Conservation (phyloP, 352 stramenopile species). For the Phytophthora podocarpi region DNA sequence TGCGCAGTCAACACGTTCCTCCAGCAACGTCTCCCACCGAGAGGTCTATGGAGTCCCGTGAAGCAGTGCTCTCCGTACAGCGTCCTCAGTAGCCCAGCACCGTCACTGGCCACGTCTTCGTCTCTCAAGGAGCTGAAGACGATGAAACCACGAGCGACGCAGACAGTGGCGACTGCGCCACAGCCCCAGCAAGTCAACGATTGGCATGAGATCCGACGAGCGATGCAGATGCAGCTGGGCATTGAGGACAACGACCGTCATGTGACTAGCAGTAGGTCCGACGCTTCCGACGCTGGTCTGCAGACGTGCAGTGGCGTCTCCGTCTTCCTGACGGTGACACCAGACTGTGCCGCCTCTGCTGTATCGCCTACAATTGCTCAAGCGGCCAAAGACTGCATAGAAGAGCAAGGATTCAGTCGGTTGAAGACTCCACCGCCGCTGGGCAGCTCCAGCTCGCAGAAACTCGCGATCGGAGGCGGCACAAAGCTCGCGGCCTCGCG, state of each 20-base stretch:
- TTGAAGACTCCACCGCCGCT: neutral
- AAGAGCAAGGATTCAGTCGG: neutral
- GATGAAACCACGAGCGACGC: slow-evolving; percentile 5
- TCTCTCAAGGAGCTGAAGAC: slow-evolving; percentile 20
- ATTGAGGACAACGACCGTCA: slow-evolving; percentile 12
- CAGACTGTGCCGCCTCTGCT: neutral
- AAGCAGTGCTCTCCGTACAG: slow-evolving; percentile 31
- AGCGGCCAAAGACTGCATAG: neutral
- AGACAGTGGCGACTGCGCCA: slow-evolving; percentile 1
- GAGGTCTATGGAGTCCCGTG: slow-evolving; percentile 54
- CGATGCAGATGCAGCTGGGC: slow-evolving; percentile 42
- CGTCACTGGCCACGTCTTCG: slow-evolving; percentile 1
- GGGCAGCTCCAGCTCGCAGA: neutral
- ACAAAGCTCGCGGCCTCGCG: slow-evolving; percentile 4
- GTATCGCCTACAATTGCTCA: neutral
- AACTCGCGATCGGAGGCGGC: neutral
- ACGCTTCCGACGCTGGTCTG: neutral
- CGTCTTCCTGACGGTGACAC: slow-evolving; percentile 33
- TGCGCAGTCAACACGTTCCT: slow-evolving; percentile 45
- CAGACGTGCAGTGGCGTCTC: slow-evolving; percentile 8
- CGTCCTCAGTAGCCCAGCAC: slow-evolving; percentile 4
- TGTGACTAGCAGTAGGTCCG: neutral
- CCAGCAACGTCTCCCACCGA: slow-evolving; percentile 21
- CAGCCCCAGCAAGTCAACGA: slow-evolving; percentile 25
- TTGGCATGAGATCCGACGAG: slow-evolving; percentile 38